Base-by-base conservation (phyloP, 2,329 filamentous ascomycete genomes). In the Ploettnerulaceae sp. region DNA sequence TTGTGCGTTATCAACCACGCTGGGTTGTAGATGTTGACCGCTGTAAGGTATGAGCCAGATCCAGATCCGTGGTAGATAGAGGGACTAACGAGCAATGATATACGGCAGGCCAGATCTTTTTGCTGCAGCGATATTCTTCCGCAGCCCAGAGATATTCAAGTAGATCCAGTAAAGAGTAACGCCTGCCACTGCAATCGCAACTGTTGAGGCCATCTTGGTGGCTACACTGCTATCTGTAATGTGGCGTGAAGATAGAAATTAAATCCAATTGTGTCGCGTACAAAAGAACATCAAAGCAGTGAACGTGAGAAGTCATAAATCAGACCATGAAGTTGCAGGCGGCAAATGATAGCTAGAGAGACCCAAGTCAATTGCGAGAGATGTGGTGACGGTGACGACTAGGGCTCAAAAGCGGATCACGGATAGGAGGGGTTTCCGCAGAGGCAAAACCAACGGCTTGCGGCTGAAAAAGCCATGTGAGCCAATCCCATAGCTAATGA, bases 1-100 rank as follows among this genome's bases (percentile, higher is more conserved):
- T 63, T 63, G 54, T 72, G 69, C 2, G 75, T 75, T 20, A 81
- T 57, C 45, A 82, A 69, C 76, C 80, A 84, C 17, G 71, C 57
- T 12, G 70, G 55, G 54, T 72, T 75, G 58, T 76, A 74, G 1
- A 74, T 70, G 15, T 67, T 69, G 32, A 69, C 61, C 11, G 75
- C 75, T 79, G 49, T 4, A 25, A 32, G n/a, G 60, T 4, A 29
- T 57, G 4, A 53, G 24, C 25, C 14, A 12, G 9, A 5, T n/a
- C n/a, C n/a, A n/a, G n/a, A n/a, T 8, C 35, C 20, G 17, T 6
- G 22, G 6, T 34, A 29, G 7, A 17, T 7, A 28, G 25, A 20
- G 5, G 12, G 18, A 73, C 75, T 57, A 64, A 81, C 77, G 76
- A 20, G 70, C 60, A 34, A 81, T 56, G 20, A 75, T 62, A 56